A percentile compares a stretch with the other conserved stretches of the same genome.
phyloP scores from a whole-genome alignment of 2,329 filamentous ascomycete species.

The Talaromyces piceae region DNA sequence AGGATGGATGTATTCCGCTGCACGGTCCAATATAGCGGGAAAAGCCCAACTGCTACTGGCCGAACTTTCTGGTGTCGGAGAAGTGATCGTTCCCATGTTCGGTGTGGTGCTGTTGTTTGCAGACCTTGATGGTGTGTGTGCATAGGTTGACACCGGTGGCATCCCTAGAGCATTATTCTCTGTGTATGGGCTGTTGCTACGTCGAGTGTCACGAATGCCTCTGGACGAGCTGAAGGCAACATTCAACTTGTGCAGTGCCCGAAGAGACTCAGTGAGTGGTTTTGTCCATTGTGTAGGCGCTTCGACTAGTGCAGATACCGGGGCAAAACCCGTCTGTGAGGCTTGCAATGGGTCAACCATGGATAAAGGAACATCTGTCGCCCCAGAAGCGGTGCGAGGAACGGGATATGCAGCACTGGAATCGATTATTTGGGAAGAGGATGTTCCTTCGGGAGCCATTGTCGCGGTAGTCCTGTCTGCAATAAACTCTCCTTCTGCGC shows the following conservation, averaged over 20 bases:
- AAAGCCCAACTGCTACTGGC: conserved; percentile 40
- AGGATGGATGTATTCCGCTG: conserved; percentile 42
- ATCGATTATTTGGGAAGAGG: background rate
- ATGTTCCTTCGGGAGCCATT: conserved; percentile 13
- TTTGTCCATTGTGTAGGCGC: conserved; percentile 40
- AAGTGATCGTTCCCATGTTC: conserved; percentile 30
- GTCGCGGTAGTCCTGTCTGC: conserved; percentile 15
- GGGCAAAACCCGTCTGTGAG: conserved; percentile 22
- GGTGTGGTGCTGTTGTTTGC: conserved; percentile 18
- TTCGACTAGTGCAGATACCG: conserved; percentile 23
- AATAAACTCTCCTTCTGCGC: conserved; percentile 25
- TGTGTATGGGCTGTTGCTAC: background rate
- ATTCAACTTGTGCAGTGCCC: conserved; percentile 40
- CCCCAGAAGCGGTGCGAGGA: conserved; percentile 23
- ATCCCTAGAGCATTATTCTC: background rate
- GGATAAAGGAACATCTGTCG: conserved; percentile 20
- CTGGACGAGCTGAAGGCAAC: conserved; percentile 27
- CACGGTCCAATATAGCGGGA: conserved; percentile 39
- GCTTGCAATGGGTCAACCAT: conserved; percentile 19
- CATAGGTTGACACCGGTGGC: background rate
- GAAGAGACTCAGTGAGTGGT: conserved; percentile 39
- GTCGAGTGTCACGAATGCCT: background rate
- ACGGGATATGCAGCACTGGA: conserved; percentile 1
- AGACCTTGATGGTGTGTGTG: conserved; percentile 2
- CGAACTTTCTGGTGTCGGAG: conserved; percentile 43